Evolutionary conservation across 2,329 filamentous ascomycete species (phyloP), one percentile per base, ranked within the genome.

Genomic region (Talaromyces sp.): DNA sequence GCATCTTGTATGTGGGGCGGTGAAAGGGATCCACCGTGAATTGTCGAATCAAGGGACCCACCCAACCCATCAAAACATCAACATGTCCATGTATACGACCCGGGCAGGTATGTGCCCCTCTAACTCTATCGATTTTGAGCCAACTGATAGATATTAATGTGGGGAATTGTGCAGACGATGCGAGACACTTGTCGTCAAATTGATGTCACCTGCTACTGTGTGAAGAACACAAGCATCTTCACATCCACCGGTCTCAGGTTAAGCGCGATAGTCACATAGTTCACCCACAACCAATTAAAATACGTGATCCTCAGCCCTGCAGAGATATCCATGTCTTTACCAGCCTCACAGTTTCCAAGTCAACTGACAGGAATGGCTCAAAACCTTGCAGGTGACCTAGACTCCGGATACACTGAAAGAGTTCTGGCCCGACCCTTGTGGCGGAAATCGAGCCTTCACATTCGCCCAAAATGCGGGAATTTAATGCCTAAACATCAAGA

Each of bases 311-410:
- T 27, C 24, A 27, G 24, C 24, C 24, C 24, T 9, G 24, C 5
- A 9, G 9, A 27, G 24, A 27, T 5, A 27, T 9, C 24, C 24
- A 14, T 33, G 16, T 33, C 24, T 30, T 16, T 14, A 24, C 14
- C 40, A 16, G 46, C n/a, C 17, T 27, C 14, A 17, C 4, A 40
- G 46, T 49, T 49, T 32, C 46, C 46, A 49, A 49, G 46, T 49
- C 46, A 41, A 49, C 46, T 33, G 37, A 40, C 24, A 49, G 33
- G 46, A 49, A 49, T 49, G 46, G 36, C n/a, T 13, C 16, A 46
- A 22, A 46, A 32, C 51, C 46, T 54, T 45, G 51, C 47, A 46
- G 46, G 41, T 35, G 35, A 44, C 29, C 36, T 46, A 39, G 41
- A 30, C n/a, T 43, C 13, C 24, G 9, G 24, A 27, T 27, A 27